Evolutionary conservation across 2,329 filamentous ascomycete species (phyloP), one percentile per base, ranked within the genome.

Genomic region (Colletotrichum magnum): DNA sequence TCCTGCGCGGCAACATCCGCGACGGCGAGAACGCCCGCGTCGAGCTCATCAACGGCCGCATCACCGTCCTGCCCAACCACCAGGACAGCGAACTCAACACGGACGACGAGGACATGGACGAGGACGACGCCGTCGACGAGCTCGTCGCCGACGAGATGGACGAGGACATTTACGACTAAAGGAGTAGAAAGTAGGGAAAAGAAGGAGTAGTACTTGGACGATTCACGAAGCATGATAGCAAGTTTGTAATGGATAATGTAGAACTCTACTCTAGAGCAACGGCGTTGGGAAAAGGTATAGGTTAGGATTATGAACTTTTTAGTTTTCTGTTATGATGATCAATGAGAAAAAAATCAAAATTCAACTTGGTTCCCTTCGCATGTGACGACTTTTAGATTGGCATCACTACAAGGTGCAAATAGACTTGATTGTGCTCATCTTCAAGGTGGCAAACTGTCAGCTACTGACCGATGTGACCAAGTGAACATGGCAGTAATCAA

Each of bases 11-110:
- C 72, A 90, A 89, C 63, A 91, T 99, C 78, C 89, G 88, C 74
- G 95, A 99, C 73, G 95, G 95, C 51, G 96, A 99, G 83, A 83
- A 81, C 2, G 96, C 96, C 1, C 86, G 88, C 28, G 94, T 98
- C 26, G 90, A 93, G 53, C 86, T 98, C 70, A 88, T 92, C 36
- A 90, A 94, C 72, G 93, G 93, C 53, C 93, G 93, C 79, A 91
- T 98, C 68, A 83, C 89, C 2, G 94, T 99, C 2, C 77, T 96
- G 26, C 86, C 94, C 6, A 98, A 99, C 80, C 96, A 98, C 79
- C 72, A 77, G 0, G 89, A 91, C 51, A 90, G 87, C 73, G 87
- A 89, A 18, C 77, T 84, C 15, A 87, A 87, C 64, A 76, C 79
- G 47, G 87, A 86, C 24, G 90, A 91, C 7, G 92, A 94, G 69